These are phyloP conservation scores for Abelmoschus esculentus DNA, from an alignment of 345 rosid species.

Conservation along the genomic window DNA sequence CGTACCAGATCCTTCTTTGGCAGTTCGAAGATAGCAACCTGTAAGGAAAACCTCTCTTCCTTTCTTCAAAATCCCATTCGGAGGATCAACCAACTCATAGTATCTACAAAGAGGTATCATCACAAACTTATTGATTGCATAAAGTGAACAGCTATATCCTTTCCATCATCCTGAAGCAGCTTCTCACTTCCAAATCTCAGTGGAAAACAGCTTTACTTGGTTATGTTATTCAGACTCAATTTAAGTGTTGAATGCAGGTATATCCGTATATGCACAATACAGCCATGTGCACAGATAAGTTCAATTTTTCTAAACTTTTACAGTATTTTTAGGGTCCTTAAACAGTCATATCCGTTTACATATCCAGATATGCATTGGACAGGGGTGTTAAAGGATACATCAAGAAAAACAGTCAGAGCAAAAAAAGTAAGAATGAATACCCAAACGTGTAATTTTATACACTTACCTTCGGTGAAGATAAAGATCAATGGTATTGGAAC, in stretches of 20 bases:
- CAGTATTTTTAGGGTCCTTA: not conserved
- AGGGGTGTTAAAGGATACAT: not conserved
- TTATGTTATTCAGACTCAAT: not conserved
- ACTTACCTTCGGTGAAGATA: conserved; percentile 83
- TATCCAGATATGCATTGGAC: not conserved
- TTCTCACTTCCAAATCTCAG: not conserved
- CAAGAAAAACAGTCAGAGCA: not conserved
- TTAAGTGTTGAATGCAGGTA: not conserved
- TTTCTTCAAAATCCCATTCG: conserved; percentile 63
- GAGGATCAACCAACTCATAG: conserved; percentile 75
- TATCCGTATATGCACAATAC: not conserved
- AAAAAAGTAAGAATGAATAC: not conserved
- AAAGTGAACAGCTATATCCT: not conserved
- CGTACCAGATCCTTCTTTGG: conserved; percentile 75
- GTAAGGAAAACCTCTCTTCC: conserved; percentile 86
- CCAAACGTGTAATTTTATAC: not conserved
- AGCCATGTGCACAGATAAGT: not conserved
- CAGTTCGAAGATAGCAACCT: conserved; percentile 88
- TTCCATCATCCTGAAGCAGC: not conserved
- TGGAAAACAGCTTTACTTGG: not conserved
- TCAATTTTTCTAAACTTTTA: not conserved
- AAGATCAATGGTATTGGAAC: conserved; percentile 86
- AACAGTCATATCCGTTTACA: not conserved
- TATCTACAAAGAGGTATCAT: conserved; percentile 35
- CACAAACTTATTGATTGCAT: conserved; percentile 13